Base-by-base conservation (phyloP, 2,329 filamentous ascomycete species). In the Acrocalymma vagum region DNA sequence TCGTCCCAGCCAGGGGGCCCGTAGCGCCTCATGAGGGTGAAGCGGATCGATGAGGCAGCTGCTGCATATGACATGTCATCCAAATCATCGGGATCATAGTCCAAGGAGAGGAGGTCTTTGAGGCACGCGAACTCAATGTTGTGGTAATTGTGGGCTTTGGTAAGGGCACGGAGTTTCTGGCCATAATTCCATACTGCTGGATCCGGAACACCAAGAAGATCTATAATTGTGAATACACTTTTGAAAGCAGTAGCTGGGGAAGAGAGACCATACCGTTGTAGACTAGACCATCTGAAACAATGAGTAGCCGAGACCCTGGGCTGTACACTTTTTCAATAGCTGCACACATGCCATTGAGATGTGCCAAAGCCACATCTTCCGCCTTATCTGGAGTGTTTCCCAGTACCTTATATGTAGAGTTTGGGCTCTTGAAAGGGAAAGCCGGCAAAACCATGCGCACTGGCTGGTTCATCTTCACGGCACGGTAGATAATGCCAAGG, bases 361-460 rank as follows among this genome's bases (percentile, higher is more conserved):
- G 68, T 4, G 56, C 51, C 8, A 76, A 55, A 3, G 73, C 71
- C 18, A 76, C 37, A 25, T 73, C 69, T 39, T 76, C 73, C 4
- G 65, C 73, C n/a, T 71, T 58, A 30, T 76, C 73, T 0, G 73
- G 73, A 3, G 74, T 49, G 1, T 41, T 45, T 2, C 73, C 80
- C n/a, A 84, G 62, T 0, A 82, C 79, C 38, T 86, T 85, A 25
- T 73, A 66, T 1, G 55, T 55, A 0, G 68, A 72, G 49, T 84
- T 84, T n/a, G 81, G 77, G 0, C 79, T 83, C 51, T 85, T 85
- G 71, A 82, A 84, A 0, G 82, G 82, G 29, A 84, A 85, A 0
- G 80, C 81, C 0, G 82, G 82, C 0, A 84, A 69, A 8, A 57
- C 38, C 27, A 62, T 41, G 6, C 33, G 42, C 8, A 61, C 39